These are phyloP conservation scores for Aspergillus unguis DNA, from an alignment of 2,329 filamentous ascomycete genomes.

Conservation along the genomic window DNA sequence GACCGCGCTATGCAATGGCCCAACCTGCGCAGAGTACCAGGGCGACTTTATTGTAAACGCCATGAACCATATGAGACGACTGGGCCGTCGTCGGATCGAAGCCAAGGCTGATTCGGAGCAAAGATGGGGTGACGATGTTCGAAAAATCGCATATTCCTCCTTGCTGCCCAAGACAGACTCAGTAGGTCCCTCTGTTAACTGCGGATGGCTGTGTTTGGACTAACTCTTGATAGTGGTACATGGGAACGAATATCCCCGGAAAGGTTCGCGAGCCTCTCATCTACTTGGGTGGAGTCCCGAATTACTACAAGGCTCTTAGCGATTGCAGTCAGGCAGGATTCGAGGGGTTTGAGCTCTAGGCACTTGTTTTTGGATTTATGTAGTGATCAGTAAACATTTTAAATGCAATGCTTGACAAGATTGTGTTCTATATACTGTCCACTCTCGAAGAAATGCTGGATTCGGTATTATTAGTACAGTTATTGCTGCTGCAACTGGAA, in stretches of 20 bases:
- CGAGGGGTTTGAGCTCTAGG: not conserved
- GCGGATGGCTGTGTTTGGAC: not conserved
- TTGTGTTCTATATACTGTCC: no score
- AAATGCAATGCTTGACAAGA: no score
- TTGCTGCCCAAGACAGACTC: conserved; percentile 46
- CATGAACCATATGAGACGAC: conserved; percentile 48
- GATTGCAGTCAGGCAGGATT: not conserved
- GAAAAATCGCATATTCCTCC: conserved; percentile 43
- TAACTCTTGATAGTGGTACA: conserved; percentile 18
- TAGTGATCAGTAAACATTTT: no score
- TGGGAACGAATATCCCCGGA: conserved; percentile 23
- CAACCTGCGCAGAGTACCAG: conserved; percentile 53
- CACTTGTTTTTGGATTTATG: no score
- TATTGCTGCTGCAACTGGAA: no score
- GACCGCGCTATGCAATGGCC: conserved; percentile 55
- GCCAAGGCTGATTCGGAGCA: conserved; percentile 46
- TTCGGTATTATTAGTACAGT: no score
- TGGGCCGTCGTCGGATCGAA: conserved; percentile 52
- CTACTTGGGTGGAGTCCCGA: conserved; percentile 6
- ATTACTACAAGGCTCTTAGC: not conserved
- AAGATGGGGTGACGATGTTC: conserved; percentile 50
- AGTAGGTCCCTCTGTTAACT: not conserved
- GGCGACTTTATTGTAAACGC: conserved; percentile 54
- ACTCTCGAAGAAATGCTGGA: no score
- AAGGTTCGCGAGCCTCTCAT: conserved; percentile 12